These are phyloP conservation scores for Daldinia sp. DNA, from an alignment of 2,329 filamentous ascomycete species.

Conservation along the genomic window DNA sequence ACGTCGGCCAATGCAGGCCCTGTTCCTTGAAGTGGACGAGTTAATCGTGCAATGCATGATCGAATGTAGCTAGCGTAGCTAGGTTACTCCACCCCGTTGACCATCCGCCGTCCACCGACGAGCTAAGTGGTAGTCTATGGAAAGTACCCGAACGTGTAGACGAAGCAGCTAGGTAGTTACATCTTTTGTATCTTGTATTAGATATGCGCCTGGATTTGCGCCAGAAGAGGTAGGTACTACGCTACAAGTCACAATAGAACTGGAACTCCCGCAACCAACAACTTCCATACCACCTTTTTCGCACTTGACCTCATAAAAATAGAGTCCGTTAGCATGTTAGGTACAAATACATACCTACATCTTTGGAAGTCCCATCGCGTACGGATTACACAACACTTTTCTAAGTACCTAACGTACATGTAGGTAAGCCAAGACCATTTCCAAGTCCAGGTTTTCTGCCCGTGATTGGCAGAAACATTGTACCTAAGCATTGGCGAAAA, in stretches of 20 bases:
- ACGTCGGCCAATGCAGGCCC: slow-evolving; percentile 27
- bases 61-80: slow-evolving; percentile 37
- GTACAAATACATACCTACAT: slow-evolving; percentile 1
- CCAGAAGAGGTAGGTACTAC: slow-evolving; percentile 15
- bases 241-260: slow-evolving; percentile 24
- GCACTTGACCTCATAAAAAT: slow-evolving; percentile 35
- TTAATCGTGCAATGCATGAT: slow-evolving; percentile 42
- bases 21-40: slow-evolving; percentile 28
- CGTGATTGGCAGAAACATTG: slow-evolving; percentile 33
- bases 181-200: neutral
- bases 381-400: slow-evolving; percentile 27
- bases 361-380: neutral
- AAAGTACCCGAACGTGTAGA: slow-evolving; percentile 1
- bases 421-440: slow-evolving; percentile 28
- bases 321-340: neutral
- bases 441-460: slow-evolving; percentile 29
- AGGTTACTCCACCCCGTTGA: slow-evolving; percentile 20
- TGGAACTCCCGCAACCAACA: slow-evolving; percentile 28
- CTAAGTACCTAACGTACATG: slow-evolving; percentile 21
- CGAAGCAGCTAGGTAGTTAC: neutral
- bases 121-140: neutral
- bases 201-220: slow-evolving; percentile 4
- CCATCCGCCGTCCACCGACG: slow-evolving; percentile 25
- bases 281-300: slow-evolving; percentile 20
- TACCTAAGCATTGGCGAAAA: slow-evolving; percentile 43